phyloP scores from a whole-genome alignment of 2,329 filamentous ascomycete genomes.

The Orbilia blumenaviensis region DNA sequence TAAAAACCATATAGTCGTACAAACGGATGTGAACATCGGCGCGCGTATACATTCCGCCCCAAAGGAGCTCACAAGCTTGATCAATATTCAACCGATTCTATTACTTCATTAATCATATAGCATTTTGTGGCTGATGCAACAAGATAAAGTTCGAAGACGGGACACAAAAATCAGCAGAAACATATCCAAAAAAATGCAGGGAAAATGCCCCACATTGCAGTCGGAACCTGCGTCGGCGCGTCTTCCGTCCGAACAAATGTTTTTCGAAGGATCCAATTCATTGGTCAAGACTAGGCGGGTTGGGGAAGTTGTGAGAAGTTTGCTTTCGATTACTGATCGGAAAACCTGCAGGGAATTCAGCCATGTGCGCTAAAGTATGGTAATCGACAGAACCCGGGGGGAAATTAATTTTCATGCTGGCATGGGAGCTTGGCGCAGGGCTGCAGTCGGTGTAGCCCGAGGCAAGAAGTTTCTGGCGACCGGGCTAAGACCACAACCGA shows the following conservation, averaged over 20 bases:
- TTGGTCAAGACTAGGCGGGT: too few relatives aligned
- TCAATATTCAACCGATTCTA: neutral
- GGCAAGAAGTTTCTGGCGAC: neutral
- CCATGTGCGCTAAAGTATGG: neutral
- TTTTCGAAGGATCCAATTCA: neutral
- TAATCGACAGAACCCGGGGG: neutral
- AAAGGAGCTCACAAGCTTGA: neutral
- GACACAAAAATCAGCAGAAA: neutral
- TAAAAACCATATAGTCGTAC: neutral
- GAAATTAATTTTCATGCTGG: neutral
- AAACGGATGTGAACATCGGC: too few relatives aligned
- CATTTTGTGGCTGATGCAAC: neutral
- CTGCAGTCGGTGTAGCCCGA: conserved; percentile 4
- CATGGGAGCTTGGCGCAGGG: conserved; percentile 4
- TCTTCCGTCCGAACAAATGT: neutral
- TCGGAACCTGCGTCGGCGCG: conserved; percentile 2
- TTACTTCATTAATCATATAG: too few relatives aligned
- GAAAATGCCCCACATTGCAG: neutral
- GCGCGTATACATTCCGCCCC: too few relatives aligned
- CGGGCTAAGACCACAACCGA: neutral
- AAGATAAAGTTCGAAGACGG: neutral
- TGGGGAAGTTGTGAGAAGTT: neutral
- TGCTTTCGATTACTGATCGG: neutral
- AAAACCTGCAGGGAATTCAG: neutral
- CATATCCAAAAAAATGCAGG: neutral